Percentiles rank a stretch among this genome's conserved stretches.
phyloP scores from a whole-genome alignment of 371 early-diverging fungal species.

The Actinomortierella wolfii region DNA sequence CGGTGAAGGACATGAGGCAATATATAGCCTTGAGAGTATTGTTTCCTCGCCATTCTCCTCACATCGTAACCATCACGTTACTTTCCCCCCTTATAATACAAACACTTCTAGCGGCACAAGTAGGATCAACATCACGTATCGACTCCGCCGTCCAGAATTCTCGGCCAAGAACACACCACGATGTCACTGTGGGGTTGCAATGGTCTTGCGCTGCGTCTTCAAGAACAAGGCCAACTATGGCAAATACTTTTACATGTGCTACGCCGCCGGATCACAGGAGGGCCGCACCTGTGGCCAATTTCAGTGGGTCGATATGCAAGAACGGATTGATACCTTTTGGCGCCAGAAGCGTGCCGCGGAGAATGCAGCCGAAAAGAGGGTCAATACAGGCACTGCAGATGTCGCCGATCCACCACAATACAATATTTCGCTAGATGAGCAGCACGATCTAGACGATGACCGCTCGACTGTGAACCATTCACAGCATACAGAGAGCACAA shows the following conservation, averaged over 20 bases:
- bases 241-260: slow-evolving; percentile 57
- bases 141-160: slow-evolving; percentile 53
- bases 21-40: background rate
- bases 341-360: too few species aligned
- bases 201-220: slow-evolving; percentile 57
- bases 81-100: slow-evolving; percentile 1
- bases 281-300: slow-evolving; percentile 46
- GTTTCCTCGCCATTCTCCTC: background rate
- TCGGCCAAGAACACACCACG: slow-evolving; percentile 49
- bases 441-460: too few species aligned
- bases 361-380: too few species aligned
- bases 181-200: slow-evolving; percentile 56
- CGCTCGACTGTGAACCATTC: too few species aligned
- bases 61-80: slow-evolving; percentile 1
- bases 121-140: slow-evolving; percentile 64
- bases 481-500: too few species aligned
- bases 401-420: too few species aligned
- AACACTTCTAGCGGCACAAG: slow-evolving; percentile 50
- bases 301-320: slow-evolving; percentile 47
- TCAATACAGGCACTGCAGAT: too few species aligned
- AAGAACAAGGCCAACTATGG: slow-evolving; percentile 50
- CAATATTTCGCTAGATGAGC: too few species aligned
- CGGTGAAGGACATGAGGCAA: background rate
- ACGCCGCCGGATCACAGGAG: slow-evolving; percentile 38
- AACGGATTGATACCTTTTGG: slow-evolving; percentile 12